Evolutionary conservation across 352 stramenopile species (phyloP), one percentile per base, ranked within the genome.

Genomic region (Phytophthora pluvialis): DNA sequence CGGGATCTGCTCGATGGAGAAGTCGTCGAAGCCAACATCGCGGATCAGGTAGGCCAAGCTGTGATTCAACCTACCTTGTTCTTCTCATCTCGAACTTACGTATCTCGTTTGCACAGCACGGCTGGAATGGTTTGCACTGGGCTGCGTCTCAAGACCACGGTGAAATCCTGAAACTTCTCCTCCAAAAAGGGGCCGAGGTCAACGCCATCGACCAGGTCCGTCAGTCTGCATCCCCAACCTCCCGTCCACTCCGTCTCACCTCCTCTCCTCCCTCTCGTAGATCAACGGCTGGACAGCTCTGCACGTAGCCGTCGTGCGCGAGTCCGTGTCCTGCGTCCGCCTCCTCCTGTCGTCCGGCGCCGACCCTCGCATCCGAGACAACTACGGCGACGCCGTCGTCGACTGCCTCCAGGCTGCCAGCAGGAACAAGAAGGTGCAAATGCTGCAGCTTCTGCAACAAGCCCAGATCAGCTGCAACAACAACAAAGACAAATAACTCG

Each of bases 91-190:
- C 36, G 21, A 25, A 36, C 35, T 47, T 50, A 60, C 52, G 44
- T 52, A 18, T 16, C 3, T 60, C 26, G 60, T 7, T 47, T 39
- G 29, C 36, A 18, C 40, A 93, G 83, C 86, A 94, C 44, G 86
- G 83, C 15, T 94, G 83, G 86, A 91, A 77, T 55, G 86, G 75
- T 2, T 56, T 94, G 50, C 86, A 94, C 57, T 94, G 83, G 86
- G 83, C 86, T 15, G 81, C 83, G 6, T 90, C 86, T 7, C 83
- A 91, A 58, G 73, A 73, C 10, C 83, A 92, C 51, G 45, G 21
- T 5, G 77, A 88, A 16, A 72, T 92, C 8, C 62, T 94, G 3
- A 55, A 71, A 21, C 29, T 78, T 12, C 60, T 94, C 33, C 50
- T 94, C 7, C 60, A 77, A 42, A 64, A 69, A 45, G 75, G 73